Evolutionary conservation across 371 early-diverging fungal species (phyloP).

Genomic region (Lichtheimia hyalospora): DNA sequence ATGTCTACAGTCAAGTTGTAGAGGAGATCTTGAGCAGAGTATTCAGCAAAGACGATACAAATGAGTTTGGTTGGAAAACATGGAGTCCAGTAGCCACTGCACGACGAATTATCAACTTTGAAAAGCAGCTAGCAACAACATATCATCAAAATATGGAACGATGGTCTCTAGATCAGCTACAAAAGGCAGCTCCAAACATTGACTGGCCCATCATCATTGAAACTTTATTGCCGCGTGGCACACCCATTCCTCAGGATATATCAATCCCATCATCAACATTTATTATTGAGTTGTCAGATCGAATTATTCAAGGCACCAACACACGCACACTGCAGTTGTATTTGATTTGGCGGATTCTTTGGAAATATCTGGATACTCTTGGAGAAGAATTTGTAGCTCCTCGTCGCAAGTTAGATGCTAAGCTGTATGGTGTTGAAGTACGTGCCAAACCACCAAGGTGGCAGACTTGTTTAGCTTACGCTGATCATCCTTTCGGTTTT

Average conservation of each 20-base stretch:
- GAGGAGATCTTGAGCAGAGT: slow-evolving; percentile 23
- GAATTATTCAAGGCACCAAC: slow-evolving; percentile 15
- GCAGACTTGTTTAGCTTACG: slow-evolving; percentile 50
- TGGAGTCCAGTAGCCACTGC: slow-evolving; percentile 41
- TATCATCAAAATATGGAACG: slow-evolving; percentile 2
- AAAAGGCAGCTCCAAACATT: slow-evolving; percentile 33
- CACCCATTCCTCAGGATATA: slow-evolving; percentile 22
- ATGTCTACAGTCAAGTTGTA: slow-evolving; percentile 35
- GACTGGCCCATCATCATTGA: slow-evolving; percentile 41
- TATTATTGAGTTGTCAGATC: slow-evolving; percentile 27
- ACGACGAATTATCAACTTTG: slow-evolving; percentile 24
- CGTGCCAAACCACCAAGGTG: slow-evolving; percentile 45
- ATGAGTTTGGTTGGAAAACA: slow-evolving; percentile 34
- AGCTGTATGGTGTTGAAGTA: slow-evolving; percentile 38
- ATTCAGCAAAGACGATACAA: slow-evolving; percentile 21
- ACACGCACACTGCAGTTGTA: slow-evolving; percentile 38
- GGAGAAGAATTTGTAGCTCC: slow-evolving; percentile 26
- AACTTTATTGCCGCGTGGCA: slow-evolving; percentile 16
- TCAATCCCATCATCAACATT: slow-evolving; percentile 39
- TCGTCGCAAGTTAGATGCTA: slow-evolving; percentile 26
- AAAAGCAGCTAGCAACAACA: slow-evolving; percentile 7
- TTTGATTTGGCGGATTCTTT: slow-evolving; percentile 40
- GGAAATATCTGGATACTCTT: slow-evolving; percentile 31
- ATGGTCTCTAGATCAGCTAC: slow-evolving; percentile 29
- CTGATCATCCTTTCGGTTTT: slow-evolving; percentile 48